Evolutionary conservation across 2,329 filamentous ascomycete genomes (phyloP).

Genomic region (Paecilomyces sp.): DNA sequence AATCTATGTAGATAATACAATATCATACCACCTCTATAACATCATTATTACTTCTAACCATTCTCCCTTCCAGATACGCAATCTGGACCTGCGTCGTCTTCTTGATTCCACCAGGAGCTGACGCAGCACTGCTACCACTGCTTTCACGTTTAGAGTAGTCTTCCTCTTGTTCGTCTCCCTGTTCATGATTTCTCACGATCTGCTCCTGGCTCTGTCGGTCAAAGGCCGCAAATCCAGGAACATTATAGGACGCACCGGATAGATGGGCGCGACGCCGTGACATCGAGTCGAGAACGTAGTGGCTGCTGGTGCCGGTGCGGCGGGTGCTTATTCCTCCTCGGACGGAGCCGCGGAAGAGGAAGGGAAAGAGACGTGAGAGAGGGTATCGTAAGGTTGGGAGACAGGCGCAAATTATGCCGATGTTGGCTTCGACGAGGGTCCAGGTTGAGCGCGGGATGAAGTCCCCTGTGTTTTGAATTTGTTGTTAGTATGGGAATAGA

Average conservation of each 20-base stretch:
- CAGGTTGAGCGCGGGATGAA: conserved; percentile 25
- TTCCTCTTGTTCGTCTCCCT: neutral
- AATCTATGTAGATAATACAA: neutral
- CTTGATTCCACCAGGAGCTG: neutral
- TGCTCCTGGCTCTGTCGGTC: neutral
- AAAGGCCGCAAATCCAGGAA: neutral
- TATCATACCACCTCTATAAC: neutral
- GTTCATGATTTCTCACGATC: neutral
- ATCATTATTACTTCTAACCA: neutral
- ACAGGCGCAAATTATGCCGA: conserved; percentile 27
- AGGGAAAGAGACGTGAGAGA: neutral
- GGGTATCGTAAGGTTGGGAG: conserved; percentile 17
- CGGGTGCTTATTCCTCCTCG: neutral
- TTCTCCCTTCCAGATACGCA: neutral
- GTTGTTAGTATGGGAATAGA: neutral
- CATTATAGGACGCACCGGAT: neutral
- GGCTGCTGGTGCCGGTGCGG: neutral
- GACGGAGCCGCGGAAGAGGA: neutral
- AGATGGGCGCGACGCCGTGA: neutral
- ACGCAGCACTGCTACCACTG: neutral
- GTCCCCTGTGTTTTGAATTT: neutral
- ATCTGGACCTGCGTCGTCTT: neutral
- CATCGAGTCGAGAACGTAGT: neutral
- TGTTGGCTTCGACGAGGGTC: conserved; percentile 27
- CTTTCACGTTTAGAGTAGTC: neutral